Conservation (phyloP, 352 stramenopile species). For the Globisporangium irregulare region DNA sequence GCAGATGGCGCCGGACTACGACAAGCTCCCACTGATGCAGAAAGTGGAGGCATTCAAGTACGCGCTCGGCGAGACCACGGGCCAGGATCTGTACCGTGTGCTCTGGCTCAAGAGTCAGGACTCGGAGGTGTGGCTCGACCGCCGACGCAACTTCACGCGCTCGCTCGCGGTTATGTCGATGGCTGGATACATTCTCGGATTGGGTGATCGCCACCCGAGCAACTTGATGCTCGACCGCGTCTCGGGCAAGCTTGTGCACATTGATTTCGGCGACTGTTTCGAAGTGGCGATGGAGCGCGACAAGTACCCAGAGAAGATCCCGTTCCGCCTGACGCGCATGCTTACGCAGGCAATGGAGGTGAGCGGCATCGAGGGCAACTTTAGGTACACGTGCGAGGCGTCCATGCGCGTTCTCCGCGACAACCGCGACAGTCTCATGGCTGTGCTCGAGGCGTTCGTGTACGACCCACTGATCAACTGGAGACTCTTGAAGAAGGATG, state of each 20-base stretch:
- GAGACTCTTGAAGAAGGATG: slow-evolving; percentile 92
- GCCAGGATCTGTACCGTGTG: slow-evolving; percentile 98
- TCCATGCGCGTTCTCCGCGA: slow-evolving; percentile 98
- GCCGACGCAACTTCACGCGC: slow-evolving; percentile 97
- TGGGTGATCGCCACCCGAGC: slow-evolving; percentile 99
- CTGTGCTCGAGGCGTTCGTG: slow-evolving; percentile 99
- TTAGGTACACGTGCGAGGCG: slow-evolving; percentile 97
- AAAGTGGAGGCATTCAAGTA: slow-evolving; percentile 99
- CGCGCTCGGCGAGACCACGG: slow-evolving; percentile 90
- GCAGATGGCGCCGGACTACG: slow-evolving; percentile 97
- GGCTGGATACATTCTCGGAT: slow-evolving; percentile 99
- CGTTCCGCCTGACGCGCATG: slow-evolving; percentile 99
- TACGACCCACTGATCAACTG: slow-evolving; percentile 99
- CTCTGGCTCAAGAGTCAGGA: slow-evolving; percentile 99
- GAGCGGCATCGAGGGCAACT: slow-evolving; percentile 99
- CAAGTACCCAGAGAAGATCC: slow-evolving; percentile 99
- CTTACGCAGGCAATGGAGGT: slow-evolving; percentile 99
- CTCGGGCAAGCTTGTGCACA: slow-evolving; percentile 99
- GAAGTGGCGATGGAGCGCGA: slow-evolving; percentile 99
- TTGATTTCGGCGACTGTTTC: slow-evolving; percentile 98
- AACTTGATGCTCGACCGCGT: slow-evolving; percentile 99
- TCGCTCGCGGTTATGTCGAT: slow-evolving; percentile 99
- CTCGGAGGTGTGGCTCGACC: slow-evolving; percentile 99
- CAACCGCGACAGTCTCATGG: slow-evolving; percentile 98
- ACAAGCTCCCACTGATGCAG: slow-evolving; percentile 98